A percentile compares a stretch with the other conserved stretches of the same genome.
Conservation (phyloP, 495 filamentous ascomycete genomes). For the Usnea hakonensis region DNA sequence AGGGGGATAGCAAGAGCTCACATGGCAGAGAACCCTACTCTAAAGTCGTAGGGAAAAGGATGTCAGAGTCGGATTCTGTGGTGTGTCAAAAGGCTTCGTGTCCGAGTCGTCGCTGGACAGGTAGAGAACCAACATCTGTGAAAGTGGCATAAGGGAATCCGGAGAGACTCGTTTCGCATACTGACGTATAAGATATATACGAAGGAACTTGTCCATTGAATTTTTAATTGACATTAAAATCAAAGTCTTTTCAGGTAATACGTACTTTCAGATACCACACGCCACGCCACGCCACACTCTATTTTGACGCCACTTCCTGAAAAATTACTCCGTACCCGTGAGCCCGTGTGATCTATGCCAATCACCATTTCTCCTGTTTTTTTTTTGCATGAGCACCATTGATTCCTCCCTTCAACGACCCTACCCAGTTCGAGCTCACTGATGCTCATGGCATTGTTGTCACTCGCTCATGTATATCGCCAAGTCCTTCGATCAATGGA, state of each 20-base stretch:
- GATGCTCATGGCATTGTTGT: constrained; percentile 8
- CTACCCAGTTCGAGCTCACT: constrained; percentile 1
- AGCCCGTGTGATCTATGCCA: background rate
- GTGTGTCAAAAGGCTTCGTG: background rate
- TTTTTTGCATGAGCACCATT: background rate
- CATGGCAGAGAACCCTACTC: no score
- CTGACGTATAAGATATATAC: background rate
- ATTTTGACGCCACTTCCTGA: constrained; percentile 3
- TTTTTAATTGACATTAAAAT: background rate
- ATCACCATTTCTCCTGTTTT: constrained; percentile 3
- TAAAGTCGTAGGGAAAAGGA: background rate
- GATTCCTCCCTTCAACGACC: background rate
- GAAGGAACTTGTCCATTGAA: background rate
- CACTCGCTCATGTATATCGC: constrained; percentile 10
- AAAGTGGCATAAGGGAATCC: background rate
- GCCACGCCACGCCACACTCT: no score
- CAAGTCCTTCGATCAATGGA: background rate
- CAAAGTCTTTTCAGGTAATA: no score
- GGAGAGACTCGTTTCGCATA: background rate
- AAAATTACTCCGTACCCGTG: background rate
- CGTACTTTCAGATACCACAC: no score
- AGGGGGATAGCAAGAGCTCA: background rate
- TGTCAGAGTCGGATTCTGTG: background rate
- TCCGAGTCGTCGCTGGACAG: background rate
- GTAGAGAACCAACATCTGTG: background rate